Evolutionary conservation across 345 rosid genomes (phyloP).

Genomic region (Pugionium dolabratum): DNA sequence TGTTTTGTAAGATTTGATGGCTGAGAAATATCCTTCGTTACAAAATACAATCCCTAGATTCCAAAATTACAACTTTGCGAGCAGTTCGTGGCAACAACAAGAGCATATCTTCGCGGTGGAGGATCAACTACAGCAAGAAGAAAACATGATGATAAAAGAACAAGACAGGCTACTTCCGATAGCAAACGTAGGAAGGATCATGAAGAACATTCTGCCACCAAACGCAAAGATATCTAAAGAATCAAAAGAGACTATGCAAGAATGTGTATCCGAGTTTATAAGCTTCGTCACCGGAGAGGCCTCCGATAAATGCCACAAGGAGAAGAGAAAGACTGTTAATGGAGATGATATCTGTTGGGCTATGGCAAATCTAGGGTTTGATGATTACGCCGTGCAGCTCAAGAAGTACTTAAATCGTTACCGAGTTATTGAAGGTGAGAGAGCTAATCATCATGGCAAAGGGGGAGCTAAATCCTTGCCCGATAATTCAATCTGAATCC

Average conservation of each 20-base stretch:
- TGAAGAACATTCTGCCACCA: conserved; percentile 71
- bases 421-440: conserved; percentile 60
- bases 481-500: neutral
- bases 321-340: conserved; percentile 68
- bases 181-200: conserved; percentile 73
- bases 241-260: conserved; percentile 79
- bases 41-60: conserved; percentile 29
- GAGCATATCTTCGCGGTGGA: conserved; percentile 31
- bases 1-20: conserved; percentile 17
- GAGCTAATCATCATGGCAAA: conserved; percentile 45
- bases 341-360: conserved; percentile 82
- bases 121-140: conserved; percentile 38
- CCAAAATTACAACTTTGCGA: conserved; percentile 32
- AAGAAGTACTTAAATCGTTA: conserved; percentile 51
- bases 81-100: conserved; percentile 32
- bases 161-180: conserved; percentile 71
- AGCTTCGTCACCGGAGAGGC: conserved; percentile 78
- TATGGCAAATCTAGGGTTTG: conserved; percentile 67
- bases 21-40: conserved; percentile 26
- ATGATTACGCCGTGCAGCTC: conserved; percentile 59
- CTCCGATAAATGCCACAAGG: conserved; percentile 69
- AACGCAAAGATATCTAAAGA: conserved; percentile 75
- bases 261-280: conserved; percentile 75
- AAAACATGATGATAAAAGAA: conserved; percentile 51
- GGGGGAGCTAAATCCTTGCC: conserved; percentile 35